Conservation (phyloP, 139 green algal species). For the Coelastrella sp. region DNA sequence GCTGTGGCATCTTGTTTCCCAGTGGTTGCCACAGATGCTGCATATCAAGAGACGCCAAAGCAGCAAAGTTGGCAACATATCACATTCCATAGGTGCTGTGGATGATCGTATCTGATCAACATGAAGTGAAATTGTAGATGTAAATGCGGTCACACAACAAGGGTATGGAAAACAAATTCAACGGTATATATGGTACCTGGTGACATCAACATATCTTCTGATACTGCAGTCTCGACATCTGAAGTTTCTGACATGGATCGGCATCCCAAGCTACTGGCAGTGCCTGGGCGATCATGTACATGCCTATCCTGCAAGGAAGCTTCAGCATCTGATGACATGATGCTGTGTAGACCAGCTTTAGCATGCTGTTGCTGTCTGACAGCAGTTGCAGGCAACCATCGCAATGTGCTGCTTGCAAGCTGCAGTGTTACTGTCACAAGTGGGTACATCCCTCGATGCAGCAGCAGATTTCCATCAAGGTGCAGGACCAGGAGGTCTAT, state of each 20-base stretch:
- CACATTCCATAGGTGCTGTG: too few species aligned
- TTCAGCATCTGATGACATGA: neutral
- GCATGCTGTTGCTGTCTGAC: neutral
- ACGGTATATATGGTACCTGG: neutral
- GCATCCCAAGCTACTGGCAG: slow-evolving; percentile 26
- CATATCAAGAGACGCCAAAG: too few species aligned
- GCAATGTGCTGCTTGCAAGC: neutral
- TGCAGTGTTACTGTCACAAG: slow-evolving; percentile 46
- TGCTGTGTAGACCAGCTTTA: neutral
- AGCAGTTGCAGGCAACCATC: neutral
- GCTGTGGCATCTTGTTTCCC: too few species aligned
- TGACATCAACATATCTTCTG: slow-evolving; percentile 53
- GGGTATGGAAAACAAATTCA: too few species aligned
- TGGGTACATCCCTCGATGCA: slow-evolving; percentile 54
- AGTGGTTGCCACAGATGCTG: too few species aligned
- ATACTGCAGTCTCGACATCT: neutral
- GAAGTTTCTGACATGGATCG: slow-evolving; percentile 24
- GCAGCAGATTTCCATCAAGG: slow-evolving; percentile 51
- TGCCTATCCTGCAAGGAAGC: neutral
- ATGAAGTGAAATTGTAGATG: too few species aligned
- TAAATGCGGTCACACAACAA: too few species aligned
- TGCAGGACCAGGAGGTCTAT: slow-evolving; percentile 72
- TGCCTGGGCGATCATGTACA: neutral
- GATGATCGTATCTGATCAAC: too few species aligned
- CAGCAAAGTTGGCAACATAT: too few species aligned